Conservation (phyloP, 2,329 filamentous ascomycete species). For the Penicillium verrucosum region DNA sequence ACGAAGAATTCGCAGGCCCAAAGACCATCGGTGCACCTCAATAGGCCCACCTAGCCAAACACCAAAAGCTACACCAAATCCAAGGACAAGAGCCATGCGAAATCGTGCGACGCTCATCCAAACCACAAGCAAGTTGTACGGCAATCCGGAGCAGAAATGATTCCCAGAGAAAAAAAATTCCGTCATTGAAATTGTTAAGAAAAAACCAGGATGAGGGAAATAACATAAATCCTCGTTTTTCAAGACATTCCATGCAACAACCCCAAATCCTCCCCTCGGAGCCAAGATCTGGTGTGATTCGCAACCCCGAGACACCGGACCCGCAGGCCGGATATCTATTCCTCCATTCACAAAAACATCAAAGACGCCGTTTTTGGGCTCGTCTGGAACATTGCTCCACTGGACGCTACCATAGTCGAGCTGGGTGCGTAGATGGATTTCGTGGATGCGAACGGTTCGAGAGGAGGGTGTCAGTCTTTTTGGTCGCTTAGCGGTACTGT, state of each 20-base stretch:
- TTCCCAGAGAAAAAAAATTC: slow-evolving; percentile 28
- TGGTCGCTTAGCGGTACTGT: slow-evolving; percentile 37
- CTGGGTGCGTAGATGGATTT: slow-evolving; percentile 31
- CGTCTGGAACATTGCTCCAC: slow-evolving; percentile 24
- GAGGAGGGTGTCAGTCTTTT: slow-evolving; percentile 24
- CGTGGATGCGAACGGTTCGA: slow-evolving; percentile 33
- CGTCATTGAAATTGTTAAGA: slow-evolving; percentile 34
- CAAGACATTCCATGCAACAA: slow-evolving; percentile 34
- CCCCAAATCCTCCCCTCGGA: slow-evolving; percentile 26
- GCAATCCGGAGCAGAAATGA: slow-evolving; percentile 1
- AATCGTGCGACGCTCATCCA: background rate
- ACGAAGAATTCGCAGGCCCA: background rate
- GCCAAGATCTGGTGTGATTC: slow-evolving; percentile 19
- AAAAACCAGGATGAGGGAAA: slow-evolving; percentile 28
- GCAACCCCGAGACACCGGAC: slow-evolving; percentile 17
- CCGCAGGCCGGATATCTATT: slow-evolving; percentile 9
- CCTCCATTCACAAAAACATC: slow-evolving; percentile 19
- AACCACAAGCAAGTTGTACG: background rate
- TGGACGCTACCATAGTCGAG: slow-evolving; percentile 22
- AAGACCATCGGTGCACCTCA: background rate
- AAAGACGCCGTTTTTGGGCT: slow-evolving; percentile 13
- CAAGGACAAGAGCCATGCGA: background rate
- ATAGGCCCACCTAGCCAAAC: background rate
- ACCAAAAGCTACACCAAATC: slow-evolving; percentile 1
- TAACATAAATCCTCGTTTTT: slow-evolving; percentile 31